phyloP scores from a whole-genome alignment of 2,329 filamentous ascomycete genomes.

The Aspergillus sp. region DNA sequence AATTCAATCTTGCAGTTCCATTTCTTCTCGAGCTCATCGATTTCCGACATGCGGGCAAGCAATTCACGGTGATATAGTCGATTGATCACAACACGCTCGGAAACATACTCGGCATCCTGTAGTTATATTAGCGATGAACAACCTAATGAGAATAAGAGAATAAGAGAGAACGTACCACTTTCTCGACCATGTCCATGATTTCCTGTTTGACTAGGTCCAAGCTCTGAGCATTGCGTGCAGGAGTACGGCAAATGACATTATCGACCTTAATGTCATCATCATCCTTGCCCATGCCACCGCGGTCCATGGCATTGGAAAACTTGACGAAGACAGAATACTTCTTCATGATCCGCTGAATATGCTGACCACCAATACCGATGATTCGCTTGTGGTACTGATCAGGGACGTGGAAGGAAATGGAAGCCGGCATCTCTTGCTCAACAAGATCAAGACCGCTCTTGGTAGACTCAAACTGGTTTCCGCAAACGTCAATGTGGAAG shows the following conservation, averaged over 20 bases:
- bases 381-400: conserved; percentile 99
- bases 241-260: conserved; percentile 97
- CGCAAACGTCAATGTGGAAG: conserved; percentile 98
- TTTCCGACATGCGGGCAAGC: conserved; percentile 80
- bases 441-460: conserved; percentile 90
- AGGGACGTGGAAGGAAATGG: conserved; percentile 97
- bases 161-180: conserved; percentile 61
- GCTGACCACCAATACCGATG: conserved; percentile 95
- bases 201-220: conserved; percentile 97
- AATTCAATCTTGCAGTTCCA: conserved; percentile 99
- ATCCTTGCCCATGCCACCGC: conserved; percentile 87
- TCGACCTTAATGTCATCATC: conserved; percentile 98
- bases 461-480: conserved; percentile 86
- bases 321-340: conserved; percentile 99
- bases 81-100: conserved; percentile 89
- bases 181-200: conserved; percentile 99
- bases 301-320: conserved; percentile 98
- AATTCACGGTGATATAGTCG: conserved; percentile 94
- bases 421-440: conserved; percentile 98
- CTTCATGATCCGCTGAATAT: conserved; percentile 99
- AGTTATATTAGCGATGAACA: neutral
- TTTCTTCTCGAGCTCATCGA: conserved; percentile 95
- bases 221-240: conserved; percentile 94
- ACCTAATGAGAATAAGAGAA: neutral
- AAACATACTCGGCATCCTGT: conserved; percentile 92